Percentiles rank a stretch among this genome's conserved stretches.
These are phyloP conservation scores for Solanum pinnatisectum DNA, from an alignment of 257 asterid genomes.

Conservation along the genomic window DNA sequence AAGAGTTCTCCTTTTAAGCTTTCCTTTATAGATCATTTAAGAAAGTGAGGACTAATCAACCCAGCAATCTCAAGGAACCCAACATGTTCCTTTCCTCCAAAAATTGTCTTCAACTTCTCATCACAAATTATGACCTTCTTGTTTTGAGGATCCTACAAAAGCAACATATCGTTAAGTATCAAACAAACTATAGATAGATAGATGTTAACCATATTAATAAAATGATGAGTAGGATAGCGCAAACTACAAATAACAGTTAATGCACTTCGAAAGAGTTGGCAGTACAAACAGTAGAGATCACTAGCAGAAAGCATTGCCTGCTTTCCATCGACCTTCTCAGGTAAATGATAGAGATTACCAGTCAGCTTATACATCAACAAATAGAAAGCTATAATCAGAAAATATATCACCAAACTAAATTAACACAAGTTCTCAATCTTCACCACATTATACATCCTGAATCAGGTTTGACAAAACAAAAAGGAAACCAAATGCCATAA, in stretches of 20 bases:
- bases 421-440: neutral
- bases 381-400: neutral
- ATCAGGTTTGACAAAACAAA: neutral
- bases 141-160: constrained; percentile 66
- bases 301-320: neutral
- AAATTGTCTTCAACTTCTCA: constrained; percentile 75
- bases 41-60: constrained; percentile 77
- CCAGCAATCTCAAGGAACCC: constrained; percentile 97
- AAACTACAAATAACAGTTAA: neutral
- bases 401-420: neutral
- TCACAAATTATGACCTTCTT: constrained; percentile 79
- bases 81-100: constrained; percentile 60
- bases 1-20: constrained; percentile 2
- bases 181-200: neutral
- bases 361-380: neutral
- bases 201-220: neutral
- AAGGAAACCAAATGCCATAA: neutral
- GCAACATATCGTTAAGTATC: neutral
- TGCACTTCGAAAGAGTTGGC: neutral
- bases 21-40: constrained; percentile 15
- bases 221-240: neutral
- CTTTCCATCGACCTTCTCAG: neutral
- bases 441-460: neutral
- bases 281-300: neutral
- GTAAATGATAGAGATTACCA: neutral